Conservation (phyloP, 2,329 filamentous ascomycete species). For the Lizonia empirigonia region DNA sequence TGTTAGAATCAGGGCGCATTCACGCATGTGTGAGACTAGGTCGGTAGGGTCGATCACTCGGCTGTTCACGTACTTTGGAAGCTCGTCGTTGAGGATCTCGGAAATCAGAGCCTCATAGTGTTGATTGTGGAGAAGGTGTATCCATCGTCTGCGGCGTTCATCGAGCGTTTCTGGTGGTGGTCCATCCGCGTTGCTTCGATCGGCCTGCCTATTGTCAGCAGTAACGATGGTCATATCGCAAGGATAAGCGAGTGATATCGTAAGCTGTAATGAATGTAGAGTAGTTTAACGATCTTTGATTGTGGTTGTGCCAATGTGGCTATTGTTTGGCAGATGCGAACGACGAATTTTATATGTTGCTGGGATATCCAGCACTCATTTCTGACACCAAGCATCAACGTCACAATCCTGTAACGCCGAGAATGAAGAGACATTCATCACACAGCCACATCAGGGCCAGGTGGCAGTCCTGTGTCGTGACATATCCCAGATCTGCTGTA, state of each 20-base stretch:
- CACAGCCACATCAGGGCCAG: not conserved
- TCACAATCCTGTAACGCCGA: not conserved
- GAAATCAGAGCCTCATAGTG: conserved; percentile 32
- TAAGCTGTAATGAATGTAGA: no score
- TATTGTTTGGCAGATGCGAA: not conserved
- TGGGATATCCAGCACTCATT: not conserved
- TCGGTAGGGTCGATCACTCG: conserved; percentile 19
- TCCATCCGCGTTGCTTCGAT: no score
- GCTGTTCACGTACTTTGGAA: conserved; percentile 32
- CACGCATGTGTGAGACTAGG: conserved; percentile 20
- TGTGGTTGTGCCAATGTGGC: not conserved
- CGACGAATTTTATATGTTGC: not conserved
- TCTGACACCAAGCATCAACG: not conserved
- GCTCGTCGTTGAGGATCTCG: conserved; percentile 31
- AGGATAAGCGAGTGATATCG: no score
- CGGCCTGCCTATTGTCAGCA: not conserved
- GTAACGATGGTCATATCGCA: not conserved
- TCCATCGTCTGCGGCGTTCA: conserved; percentile 24
- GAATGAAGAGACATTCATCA: not conserved
- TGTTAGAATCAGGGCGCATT: conserved; percentile 36
- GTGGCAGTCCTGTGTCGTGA: not conserved
- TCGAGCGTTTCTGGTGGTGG: conserved; percentile 15
- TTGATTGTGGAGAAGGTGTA: conserved; percentile 19
- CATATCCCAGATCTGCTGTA: not conserved
- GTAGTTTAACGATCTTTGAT: no score